Percentiles rank a stretch among this genome's conserved stretches.
Evolutionary conservation across 257 asterid species (phyloP).

Genomic region (Capsicum chinense): DNA sequence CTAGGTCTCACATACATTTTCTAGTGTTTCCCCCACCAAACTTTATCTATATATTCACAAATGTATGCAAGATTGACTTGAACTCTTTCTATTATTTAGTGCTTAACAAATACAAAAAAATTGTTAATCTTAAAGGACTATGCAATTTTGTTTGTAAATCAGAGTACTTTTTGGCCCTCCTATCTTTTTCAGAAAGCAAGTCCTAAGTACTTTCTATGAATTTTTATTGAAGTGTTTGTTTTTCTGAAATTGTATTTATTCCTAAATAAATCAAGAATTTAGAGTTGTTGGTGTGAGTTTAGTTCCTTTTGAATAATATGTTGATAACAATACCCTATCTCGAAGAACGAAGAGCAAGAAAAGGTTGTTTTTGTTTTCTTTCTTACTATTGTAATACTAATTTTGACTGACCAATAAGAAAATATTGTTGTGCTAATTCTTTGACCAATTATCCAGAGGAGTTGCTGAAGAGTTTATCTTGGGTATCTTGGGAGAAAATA

Average conservation of each 20-base stretch:
- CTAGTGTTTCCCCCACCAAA: background rate
- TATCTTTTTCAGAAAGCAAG: background rate
- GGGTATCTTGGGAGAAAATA: slow-evolving; percentile 95
- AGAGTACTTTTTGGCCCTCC: background rate
- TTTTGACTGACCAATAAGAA: background rate
- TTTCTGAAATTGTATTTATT: background rate
- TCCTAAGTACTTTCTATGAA: background rate
- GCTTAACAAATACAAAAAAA: background rate
- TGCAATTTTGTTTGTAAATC: background rate
- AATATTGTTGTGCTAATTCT: slow-evolving; percentile 22
- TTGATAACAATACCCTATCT: background rate
- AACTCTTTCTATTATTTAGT: background rate
- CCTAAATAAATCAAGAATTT: background rate
- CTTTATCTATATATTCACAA: slow-evolving; percentile 12
- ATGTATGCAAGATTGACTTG: background rate
- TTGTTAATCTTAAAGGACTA: background rate
- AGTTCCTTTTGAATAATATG: slow-evolving; percentile 2
- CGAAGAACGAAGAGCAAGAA: background rate
- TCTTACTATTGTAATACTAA: background rate
- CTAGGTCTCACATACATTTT: background rate
- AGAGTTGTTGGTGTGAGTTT: background rate
- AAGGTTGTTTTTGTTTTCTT: background rate
- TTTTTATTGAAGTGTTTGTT: background rate
- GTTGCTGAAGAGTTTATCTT: slow-evolving; percentile 76
- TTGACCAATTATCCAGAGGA: slow-evolving; percentile 59